Percentiles rank a stretch among this genome's conserved stretches.
phyloP scores from a whole-genome alignment of 1,284 basidiomycete species.

The Puccinia triticina region DNA sequence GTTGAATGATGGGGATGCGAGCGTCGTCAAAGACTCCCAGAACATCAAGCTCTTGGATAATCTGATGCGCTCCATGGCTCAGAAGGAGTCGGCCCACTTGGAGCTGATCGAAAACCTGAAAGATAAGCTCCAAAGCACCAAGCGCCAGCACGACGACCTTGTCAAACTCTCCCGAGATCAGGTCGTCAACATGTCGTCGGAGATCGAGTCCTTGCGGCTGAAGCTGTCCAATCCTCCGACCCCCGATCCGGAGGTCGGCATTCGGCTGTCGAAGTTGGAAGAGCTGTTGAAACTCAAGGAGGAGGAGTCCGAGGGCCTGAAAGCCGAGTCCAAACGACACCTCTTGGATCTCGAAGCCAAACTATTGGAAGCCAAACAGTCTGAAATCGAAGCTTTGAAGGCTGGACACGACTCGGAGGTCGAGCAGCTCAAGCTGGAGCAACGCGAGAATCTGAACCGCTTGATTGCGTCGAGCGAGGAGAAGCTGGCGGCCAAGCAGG shows the following conservation, averaged over 20 bases:
- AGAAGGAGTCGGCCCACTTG: conserved; percentile 83
- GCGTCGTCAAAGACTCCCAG: not conserved
- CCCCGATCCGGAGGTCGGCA: not conserved
- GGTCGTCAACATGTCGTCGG: conserved; percentile 50
- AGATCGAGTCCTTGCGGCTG: conserved; percentile 42
- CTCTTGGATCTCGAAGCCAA: conserved; percentile 36
- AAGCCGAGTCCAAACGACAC: conserved; percentile 17
- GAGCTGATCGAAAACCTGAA: conserved; percentile 74
- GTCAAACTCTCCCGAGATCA: conserved; percentile 49
- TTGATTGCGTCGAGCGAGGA: conserved; percentile 4
- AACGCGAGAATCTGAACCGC: not conserved
- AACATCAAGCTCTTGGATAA: conserved; percentile 29
- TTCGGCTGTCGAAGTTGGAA: not conserved
- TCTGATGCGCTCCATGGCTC: conserved; percentile 79
- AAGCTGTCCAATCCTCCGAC: not conserved
- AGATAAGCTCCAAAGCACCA: conserved; percentile 69
- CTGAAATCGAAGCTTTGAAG: conserved; percentile 12
- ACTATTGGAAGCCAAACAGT: not conserved
- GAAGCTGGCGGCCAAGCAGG: conserved; percentile 12
- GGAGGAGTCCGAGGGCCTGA: conserved; percentile 35
- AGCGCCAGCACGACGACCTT: conserved; percentile 60
- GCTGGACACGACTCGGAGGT: not conserved
- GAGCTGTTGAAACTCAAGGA: conserved; percentile 7
- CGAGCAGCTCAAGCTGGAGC: conserved; percentile 15
- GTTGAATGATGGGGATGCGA: not conserved